These are phyloP conservation scores for Tetracentron sinense DNA, from an alignment of 164 flowering plant genomes.

Conservation along the genomic window DNA sequence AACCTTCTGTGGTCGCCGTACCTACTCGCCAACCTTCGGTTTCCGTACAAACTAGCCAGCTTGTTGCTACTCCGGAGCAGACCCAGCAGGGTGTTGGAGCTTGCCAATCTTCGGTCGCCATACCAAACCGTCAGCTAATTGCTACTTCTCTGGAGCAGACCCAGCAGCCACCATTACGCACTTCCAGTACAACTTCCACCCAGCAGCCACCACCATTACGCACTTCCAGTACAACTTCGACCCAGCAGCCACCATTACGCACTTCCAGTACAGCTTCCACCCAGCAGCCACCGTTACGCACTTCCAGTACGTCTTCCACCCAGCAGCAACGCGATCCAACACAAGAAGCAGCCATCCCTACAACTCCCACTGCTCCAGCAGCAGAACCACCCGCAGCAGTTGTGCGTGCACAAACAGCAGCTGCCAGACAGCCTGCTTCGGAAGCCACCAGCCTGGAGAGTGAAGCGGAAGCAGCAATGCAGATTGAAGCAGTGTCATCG, in stretches of 20 bases:
- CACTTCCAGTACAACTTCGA: too few species aligned
- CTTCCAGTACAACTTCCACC: too few species aligned
- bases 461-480: conserved; percentile 30
- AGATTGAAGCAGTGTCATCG: conserved; percentile 24
- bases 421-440: conserved; percentile 14
- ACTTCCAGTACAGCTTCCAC: conserved; percentile 44
- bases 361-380: conserved; percentile 24
- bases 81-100: too few species aligned
- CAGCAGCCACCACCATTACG: too few species aligned
- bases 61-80: background rate
- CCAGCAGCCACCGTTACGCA: conserved; percentile 42
- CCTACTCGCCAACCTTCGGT: conserved; percentile 35
- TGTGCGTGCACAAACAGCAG: conserved; percentile 22
- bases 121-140: conserved; percentile 26
- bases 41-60: too few species aligned
- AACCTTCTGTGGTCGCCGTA: conserved; percentile 31
- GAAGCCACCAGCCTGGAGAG: conserved; percentile 21
- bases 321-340: conserved; percentile 30
- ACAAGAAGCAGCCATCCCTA: conserved; percentile 34
- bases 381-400: conserved; percentile 26
- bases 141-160: conserved; percentile 7
- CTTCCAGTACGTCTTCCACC: conserved; percentile 44
- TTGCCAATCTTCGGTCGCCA: too few species aligned
- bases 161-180: conserved; percentile 41
- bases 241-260: too few species aligned